These are phyloP conservation scores for Alternaria novae-zelandiae DNA, from an alignment of 2,329 filamentous ascomycete species.

Conservation along the genomic window DNA sequence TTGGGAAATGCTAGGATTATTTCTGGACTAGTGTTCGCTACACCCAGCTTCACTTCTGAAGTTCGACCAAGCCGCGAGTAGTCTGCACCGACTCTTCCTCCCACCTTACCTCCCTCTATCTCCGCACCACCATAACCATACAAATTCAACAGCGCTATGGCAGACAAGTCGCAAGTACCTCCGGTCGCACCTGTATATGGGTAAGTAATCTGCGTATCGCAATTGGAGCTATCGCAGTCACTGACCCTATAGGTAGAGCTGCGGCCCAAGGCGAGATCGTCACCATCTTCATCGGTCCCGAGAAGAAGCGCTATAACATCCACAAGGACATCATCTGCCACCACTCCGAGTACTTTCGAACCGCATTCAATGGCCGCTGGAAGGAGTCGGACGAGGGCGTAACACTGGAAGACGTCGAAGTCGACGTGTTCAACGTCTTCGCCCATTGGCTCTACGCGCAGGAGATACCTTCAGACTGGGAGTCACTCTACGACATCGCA, in stretches of 20 bases:
- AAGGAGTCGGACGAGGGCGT: not conserved
- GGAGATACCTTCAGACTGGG: not conserved
- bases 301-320: not conserved
- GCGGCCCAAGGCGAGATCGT: not conserved
- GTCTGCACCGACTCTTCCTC: not conserved
- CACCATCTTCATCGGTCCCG: not conserved
- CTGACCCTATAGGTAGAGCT: accelerated
- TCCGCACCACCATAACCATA: accelerated
- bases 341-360: not conserved
- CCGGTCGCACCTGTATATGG: accelerated
- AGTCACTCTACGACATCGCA: not conserved
- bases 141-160: not conserved
- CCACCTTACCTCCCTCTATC: not conserved
- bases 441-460: not conserved
- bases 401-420: not conserved
- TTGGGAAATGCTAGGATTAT: accelerated
- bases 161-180: not conserved
- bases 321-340: not conserved
- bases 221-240: not conserved
- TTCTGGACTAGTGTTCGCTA: not conserved
- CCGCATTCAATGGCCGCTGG: not conserved
- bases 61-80: not conserved
- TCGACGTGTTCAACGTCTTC: not conserved
- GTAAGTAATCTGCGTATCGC: not conserved
- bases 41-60: not conserved